Base-by-base conservation (phyloP, 1,284 basidiomycete species). In the Coniophora puteana region DNA sequence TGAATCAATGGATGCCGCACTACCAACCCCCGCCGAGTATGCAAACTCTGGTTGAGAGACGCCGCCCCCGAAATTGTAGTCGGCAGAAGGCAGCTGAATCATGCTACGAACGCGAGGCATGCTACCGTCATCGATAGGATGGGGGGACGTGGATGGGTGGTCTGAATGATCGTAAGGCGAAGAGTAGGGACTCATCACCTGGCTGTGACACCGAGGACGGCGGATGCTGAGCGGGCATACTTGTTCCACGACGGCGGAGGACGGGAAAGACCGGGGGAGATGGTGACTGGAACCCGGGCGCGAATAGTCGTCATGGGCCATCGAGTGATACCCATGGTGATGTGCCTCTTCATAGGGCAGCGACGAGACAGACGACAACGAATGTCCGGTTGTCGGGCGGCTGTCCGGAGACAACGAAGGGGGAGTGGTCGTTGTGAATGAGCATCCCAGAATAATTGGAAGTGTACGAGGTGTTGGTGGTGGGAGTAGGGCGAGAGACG, bases 101-200 rank as follows among this genome's bases (percentile, higher is more conserved):
- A 89, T 86, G 65, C 83, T 87, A 48, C 84, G 72, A 40, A 82
- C 80, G 40, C 85, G 76, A 48, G 81, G 79, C 47, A 87, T 72
- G 20, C 61, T 67, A 23, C 60, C 62, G 20, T 80, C 78, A 32
- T 80, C 77, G 34, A 71, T 61, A 17, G 81, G 80, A 50, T 83
- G 81, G 13, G 84, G 83, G 7, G 80, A 83, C n/a, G 80, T 77
- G 40, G 83, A 84, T 0, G 81, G 81, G 30, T 83, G 76, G 53
- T 80, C 49, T 71, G 73, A 36, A 38, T 81, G 74, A 44, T 82
- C 80, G 62, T 89, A 89, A 34, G 84, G 85, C 45, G 76, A 80
- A 8, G 86, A 87, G 59, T 89, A 89, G 10, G 87, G 87, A 50
- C 80, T 83, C 72, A 88, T 80, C 0, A 85, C 87, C 57, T 89